Conservation (phyloP, 2,329 filamentous ascomycete species). For the Botrytis porri region DNA sequence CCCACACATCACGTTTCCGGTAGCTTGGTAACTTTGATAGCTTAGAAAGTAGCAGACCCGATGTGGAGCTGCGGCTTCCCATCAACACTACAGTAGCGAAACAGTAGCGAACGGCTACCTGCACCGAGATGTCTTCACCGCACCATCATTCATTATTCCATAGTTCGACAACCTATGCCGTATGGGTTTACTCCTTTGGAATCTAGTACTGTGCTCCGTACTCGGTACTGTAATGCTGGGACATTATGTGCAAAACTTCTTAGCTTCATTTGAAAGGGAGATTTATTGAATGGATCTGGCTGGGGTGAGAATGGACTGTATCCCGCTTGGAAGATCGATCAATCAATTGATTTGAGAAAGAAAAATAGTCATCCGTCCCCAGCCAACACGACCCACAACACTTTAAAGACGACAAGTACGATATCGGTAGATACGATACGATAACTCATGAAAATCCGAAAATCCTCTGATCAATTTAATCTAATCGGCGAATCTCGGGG, state of each 20-base stretch:
- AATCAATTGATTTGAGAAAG: background rate
- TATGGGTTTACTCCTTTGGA: background rate
- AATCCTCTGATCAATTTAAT: constrained; percentile 11
- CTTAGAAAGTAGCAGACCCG: background rate
- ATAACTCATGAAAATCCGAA: background rate
- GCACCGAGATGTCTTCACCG: constrained; percentile 17
- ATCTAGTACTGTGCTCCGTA: background rate
- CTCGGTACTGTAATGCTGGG: constrained; percentile 12
- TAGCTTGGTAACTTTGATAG: constrained; percentile 8
- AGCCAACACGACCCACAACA: background rate
- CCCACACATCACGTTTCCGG: constrained; percentile 14
- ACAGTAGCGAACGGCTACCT: constrained; percentile 10
- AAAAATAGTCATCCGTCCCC: background rate
- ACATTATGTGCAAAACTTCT: background rate
- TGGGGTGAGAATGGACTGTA: background rate
- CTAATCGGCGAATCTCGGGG: constrained; percentile 10
- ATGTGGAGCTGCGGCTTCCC: constrained; percentile 10
- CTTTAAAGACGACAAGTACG: constrained; percentile 5
- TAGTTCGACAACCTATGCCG: background rate
- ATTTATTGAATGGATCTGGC: background rate
- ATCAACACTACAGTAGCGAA: constrained; percentile 9
- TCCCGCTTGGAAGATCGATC: constrained; percentile 2
- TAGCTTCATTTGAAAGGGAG: background rate
- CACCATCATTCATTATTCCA: constrained; percentile 3
- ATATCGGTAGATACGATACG: background rate